phyloP scores from a whole-genome alignment of 805 yeast genomes.

The Teunomyces pallodes region DNA sequence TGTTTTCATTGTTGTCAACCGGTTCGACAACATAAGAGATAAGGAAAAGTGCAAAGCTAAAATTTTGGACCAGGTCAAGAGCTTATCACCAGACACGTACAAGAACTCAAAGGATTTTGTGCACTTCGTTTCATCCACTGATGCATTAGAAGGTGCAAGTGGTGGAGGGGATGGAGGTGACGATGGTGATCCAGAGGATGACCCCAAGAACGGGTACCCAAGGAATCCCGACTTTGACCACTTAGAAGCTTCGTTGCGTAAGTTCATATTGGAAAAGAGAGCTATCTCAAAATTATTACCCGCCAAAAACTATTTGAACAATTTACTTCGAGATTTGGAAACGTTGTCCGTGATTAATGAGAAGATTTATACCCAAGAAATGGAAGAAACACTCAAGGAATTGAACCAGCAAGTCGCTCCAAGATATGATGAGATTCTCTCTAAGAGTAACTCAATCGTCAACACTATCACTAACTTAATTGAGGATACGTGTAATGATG shows the following conservation, averaged over 20 bases:
- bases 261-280: slow-evolving; percentile 85
- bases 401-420: slow-evolving; percentile 59
- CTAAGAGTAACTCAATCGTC: slow-evolving; percentile 51
- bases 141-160: slow-evolving; percentile 37
- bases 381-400: slow-evolving; percentile 44
- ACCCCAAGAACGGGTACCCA: slow-evolving; percentile 27
- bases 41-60: slow-evolving; percentile 73
- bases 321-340: slow-evolving; percentile 64
- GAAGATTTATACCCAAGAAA: slow-evolving; percentile 49
- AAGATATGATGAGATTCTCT: slow-evolving; percentile 52
- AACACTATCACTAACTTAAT: slow-evolving; percentile 60
- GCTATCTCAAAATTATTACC: slow-evolving; percentile 87
- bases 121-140: slow-evolving; percentile 79
- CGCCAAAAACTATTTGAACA: slow-evolving; percentile 80
- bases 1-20: slow-evolving; percentile 90
- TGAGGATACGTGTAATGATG: slow-evolving; percentile 56
- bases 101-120: slow-evolving; percentile 88
- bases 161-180: slow-evolving; percentile 29
- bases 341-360: slow-evolving; percentile 63
- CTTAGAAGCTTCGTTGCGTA: slow-evolving; percentile 79
- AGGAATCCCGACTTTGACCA: slow-evolving; percentile 70
- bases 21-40: slow-evolving; percentile 82
- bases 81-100: slow-evolving; percentile 84
- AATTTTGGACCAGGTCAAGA: slow-evolving; percentile 82
- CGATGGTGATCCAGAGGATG: slow-evolving; percentile 33